Evolutionary conservation across 768 basidiomycete species (phyloP).

Genomic region (Lactarius tabidus): DNA sequence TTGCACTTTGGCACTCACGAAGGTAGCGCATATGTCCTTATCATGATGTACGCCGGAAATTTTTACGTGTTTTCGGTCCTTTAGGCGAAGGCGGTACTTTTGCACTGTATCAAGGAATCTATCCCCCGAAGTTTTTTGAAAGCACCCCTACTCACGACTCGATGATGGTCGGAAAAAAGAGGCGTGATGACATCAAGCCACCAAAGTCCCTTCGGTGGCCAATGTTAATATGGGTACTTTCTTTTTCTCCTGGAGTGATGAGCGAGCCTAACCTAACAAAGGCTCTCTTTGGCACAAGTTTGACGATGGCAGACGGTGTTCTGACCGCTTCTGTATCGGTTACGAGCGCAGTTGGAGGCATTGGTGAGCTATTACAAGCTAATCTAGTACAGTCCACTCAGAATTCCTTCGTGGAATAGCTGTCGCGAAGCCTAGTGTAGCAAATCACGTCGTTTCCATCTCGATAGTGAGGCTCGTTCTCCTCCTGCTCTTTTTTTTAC

Average conservation of each 20-base stretch:
- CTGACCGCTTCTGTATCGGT: conserved; percentile 69
- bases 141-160: conserved; percentile 25
- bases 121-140: conserved; percentile 39
- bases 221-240: conserved; percentile 49
- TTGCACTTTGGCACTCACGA: conserved; percentile 47
- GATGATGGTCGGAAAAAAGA: conserved; percentile 20
- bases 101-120: conserved; percentile 58
- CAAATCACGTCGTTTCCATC: conserved; percentile 46
- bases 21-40: conserved; percentile 34
- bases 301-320: conserved; percentile 66
- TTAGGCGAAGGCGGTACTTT: conserved; percentile 67
- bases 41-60: not conserved
- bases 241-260: not conserved
- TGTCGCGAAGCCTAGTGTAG: conserved; percentile 50
- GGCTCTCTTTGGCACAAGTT: conserved; percentile 60
- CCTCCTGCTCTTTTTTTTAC: not conserved
- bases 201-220: conserved; percentile 42
- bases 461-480: conserved; percentile 46
- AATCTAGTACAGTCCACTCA: not conserved
- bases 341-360: conserved; percentile 62
- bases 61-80: conserved; percentile 10
- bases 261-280: conserved; percentile 23
- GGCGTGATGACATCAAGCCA: conserved; percentile 12
- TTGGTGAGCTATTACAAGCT: conserved; percentile 29
- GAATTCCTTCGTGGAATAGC: conserved; percentile 28